Conservation (phyloP, 169 alveolate species). For the Condylostoma magnum region DNA sequence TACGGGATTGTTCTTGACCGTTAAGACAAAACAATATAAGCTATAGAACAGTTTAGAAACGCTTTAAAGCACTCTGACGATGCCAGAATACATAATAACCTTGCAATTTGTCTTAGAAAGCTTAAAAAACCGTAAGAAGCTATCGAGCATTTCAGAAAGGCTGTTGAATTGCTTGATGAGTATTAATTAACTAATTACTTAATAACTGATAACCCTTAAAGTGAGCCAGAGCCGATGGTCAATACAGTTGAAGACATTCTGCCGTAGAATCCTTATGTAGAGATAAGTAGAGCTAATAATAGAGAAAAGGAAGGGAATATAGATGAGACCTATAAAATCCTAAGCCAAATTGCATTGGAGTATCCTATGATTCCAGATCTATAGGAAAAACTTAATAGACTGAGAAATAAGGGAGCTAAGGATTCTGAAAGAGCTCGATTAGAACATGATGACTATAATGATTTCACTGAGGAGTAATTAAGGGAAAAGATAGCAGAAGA, state of each 20-base stretch:
- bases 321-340: conserved; percentile 43
- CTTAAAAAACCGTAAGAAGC: conserved; percentile 61
- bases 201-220: conserved; percentile 42
- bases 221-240: too few species aligned
- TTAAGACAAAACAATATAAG: conserved; percentile 47
- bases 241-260: too few species aligned
- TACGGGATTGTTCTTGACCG: conserved; percentile 50
- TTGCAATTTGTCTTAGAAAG: conserved; percentile 57
- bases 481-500: conserved; percentile 36
- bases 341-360: conserved; percentile 7
- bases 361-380: conserved; percentile 18
- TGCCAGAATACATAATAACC: conserved; percentile 53
- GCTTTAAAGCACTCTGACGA: conserved; percentile 56
- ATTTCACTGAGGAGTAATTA: conserved; percentile 14
- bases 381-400: conserved; percentile 6
- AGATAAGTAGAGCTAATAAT: conserved; percentile 53
- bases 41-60: conserved; percentile 47
- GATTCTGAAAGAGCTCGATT: neutral
- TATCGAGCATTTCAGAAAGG: conserved; percentile 48
- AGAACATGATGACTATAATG: conserved; percentile 21
- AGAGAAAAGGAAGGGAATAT: conserved; percentile 47
- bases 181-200: conserved; percentile 52
- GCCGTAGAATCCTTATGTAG: conserved; percentile 49
- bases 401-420: neutral
- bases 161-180: conserved; percentile 66